Evolutionary conservation across 139 green algal genomes (phyloP), one percentile per base, ranked within the genome.

Genomic region (Tetradesmus obliquus): DNA sequence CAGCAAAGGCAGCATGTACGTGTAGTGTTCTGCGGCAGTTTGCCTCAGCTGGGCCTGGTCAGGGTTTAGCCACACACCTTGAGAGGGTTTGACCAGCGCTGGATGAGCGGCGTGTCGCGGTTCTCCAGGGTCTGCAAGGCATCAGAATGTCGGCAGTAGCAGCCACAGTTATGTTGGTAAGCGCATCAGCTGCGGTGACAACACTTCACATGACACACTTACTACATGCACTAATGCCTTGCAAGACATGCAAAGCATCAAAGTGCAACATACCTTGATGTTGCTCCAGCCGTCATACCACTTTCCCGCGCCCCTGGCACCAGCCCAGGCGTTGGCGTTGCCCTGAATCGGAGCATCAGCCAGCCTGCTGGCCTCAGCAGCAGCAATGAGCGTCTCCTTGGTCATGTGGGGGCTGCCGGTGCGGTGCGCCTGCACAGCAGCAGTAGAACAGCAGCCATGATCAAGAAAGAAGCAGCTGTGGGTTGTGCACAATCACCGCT

Each of bases 241-340:
- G 12, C 72, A 10, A 80, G 72, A 80, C 72, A 51, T 22, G 32
- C 2, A 51, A 80, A 51, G 3, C 60, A 71, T 71, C 60, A 80
- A 80, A 17, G 72, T 80, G 15, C 20, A 72, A 72, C 72, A 54
- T 17, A 88, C 84, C 69, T 90, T 93, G 76, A 96, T 84, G 57
- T 69, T 91, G 57, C 89, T 95, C 93, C 92, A 97, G 69, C 93
- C 91, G 54, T 94, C 91, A 60, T 93, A 95, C 55, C 79, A 93
- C 79, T 91, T 90, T 24, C 51, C 69, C 0, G 76, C 12, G 3
- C 79, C 84, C 45, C 72, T 5, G 17, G 32, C 71, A 53, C 17
- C 57, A 22, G 2, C 80, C 87, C 72, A 92, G 10, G 72, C 82
- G 53, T 89, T 90, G 57, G 86, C 93, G 5, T 92, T 91, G 7